Conservation (phyloP, 139 green algal species). For the Chlamydomonas schloesseri region DNA sequence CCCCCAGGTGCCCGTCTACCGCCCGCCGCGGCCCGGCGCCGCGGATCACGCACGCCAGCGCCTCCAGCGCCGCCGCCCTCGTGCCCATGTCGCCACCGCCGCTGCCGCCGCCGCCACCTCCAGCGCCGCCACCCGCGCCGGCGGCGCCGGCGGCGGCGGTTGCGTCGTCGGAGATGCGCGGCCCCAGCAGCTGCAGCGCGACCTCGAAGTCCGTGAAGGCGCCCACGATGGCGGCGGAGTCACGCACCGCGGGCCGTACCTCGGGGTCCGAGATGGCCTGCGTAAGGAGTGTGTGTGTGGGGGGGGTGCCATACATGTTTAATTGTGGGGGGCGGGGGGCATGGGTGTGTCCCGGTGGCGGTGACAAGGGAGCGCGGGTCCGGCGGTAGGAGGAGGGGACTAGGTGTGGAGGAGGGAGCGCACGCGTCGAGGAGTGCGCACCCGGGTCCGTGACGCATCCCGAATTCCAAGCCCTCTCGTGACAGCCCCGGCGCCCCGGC, state of each 20-base stretch:
- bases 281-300: not conserved
- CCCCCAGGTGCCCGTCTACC: conserved; percentile 24
- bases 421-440: no score
- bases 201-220: conserved; percentile 43
- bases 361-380: no score
- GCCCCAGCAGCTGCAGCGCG: conserved; percentile 46
- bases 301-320: not conserved
- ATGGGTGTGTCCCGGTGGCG: no score
- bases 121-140: no score
- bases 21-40: conserved; percentile 49
- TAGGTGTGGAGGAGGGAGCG: no score
- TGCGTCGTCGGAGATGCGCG: conserved; percentile 39
- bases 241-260: not conserved
- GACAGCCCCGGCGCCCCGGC: no score
- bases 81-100: not conserved
- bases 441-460: no score
- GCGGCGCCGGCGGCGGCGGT: not conserved
- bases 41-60: conserved; percentile 43
- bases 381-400: no score
- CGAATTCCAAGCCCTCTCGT: no score
- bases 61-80: conserved; percentile 36
- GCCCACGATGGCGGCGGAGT: conserved; percentile 47
- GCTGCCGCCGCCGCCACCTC: no score
- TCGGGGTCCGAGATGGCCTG: conserved; percentile 45
- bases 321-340: no score